Evolutionary conservation across 306 rosid species (phyloP).

Genomic region (Clitoria ternatea): DNA sequence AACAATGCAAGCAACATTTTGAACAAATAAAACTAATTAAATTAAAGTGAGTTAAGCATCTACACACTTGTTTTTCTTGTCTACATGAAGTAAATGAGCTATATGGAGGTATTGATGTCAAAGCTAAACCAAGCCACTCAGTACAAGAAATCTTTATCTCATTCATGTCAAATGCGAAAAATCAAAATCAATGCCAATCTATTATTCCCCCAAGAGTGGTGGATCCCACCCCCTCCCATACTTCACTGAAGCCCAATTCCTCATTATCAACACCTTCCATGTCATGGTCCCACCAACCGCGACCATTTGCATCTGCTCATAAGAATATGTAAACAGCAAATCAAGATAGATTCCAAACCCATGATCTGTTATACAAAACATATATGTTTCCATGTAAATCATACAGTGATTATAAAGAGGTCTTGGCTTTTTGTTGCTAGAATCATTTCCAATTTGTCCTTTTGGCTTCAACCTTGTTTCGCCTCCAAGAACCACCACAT

Average conservation of each 20-base stretch:
- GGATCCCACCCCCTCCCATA: conserved; percentile 97
- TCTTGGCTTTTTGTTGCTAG: conserved; percentile 37
- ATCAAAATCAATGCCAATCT: conserved; percentile 70
- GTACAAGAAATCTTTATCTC: conserved; percentile 1
- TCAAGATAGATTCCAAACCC: not conserved
- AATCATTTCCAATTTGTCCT: conserved; percentile 23
- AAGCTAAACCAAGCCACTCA: conserved; percentile 1
- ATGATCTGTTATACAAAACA: not conserved
- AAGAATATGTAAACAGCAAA: conserved; percentile 6
- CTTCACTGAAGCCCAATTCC: conserved; percentile 71
- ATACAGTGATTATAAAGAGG: conserved; percentile 77
- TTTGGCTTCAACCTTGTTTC: conserved; percentile 45
- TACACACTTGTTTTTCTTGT: not conserved
- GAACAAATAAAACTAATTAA: not conserved
- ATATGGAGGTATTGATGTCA: not conserved
- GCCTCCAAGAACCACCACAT: conserved; percentile 64
- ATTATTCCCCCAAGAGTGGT: conserved; percentile 76
- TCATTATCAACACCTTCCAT: conserved; percentile 89
- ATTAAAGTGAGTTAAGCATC: not conserved
- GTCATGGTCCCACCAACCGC: conserved; percentile 87
- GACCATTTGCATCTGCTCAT: conserved; percentile 72
- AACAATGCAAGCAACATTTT: not conserved
- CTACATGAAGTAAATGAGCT: not conserved
- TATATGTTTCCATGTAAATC: conserved; percentile 22
- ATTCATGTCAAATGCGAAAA: not conserved